Evolutionary conservation across 805 yeast genomes (phyloP).

Genomic region (Nakazawaea siamensis): DNA sequence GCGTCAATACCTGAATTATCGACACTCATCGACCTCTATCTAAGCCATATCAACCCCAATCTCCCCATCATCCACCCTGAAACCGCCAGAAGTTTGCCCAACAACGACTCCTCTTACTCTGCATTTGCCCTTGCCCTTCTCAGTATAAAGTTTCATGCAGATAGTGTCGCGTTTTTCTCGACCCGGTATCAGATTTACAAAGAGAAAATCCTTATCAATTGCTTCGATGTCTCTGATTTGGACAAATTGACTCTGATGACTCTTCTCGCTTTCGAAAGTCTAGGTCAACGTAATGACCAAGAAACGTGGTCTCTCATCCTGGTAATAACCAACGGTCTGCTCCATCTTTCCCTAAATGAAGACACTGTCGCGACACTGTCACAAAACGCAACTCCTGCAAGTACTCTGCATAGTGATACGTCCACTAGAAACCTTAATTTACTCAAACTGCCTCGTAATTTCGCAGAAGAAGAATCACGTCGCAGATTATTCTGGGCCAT

Average conservation of each 20-base stretch:
- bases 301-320: slow-evolving; percentile 18
- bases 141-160: too few species aligned
- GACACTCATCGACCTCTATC: slow-evolving; percentile 3
- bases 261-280: slow-evolving; percentile 16
- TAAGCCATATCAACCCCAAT: slow-evolving; percentile 9
- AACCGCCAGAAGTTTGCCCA: too few species aligned
- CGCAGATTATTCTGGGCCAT: slow-evolving; percentile 27
- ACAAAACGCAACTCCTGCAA: slow-evolving; percentile 5
- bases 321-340: slow-evolving; percentile 16
- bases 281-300: slow-evolving; percentile 16
- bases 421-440: slow-evolving; percentile 15
- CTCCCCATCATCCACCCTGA: slow-evolving; percentile 14
- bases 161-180: too few species aligned
- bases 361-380: slow-evolving; percentile 1
- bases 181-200: too few species aligned
- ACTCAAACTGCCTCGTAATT: slow-evolving; percentile 19
- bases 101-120: neutral
- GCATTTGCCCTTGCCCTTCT: too few species aligned
- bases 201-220: slow-evolving; percentile 14
- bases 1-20: too few species aligned
- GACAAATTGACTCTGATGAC: slow-evolving; percentile 18
- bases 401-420: slow-evolving; percentile 6
- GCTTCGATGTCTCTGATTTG: slow-evolving; percentile 16
- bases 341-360: slow-evolving; percentile 15
- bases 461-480: slow-evolving; percentile 31